Percentiles rank a stretch among this genome's conserved stretches.
Conservation (phyloP, 2,329 filamentous ascomycete genomes). For the Penicillium rolfsii region DNA sequence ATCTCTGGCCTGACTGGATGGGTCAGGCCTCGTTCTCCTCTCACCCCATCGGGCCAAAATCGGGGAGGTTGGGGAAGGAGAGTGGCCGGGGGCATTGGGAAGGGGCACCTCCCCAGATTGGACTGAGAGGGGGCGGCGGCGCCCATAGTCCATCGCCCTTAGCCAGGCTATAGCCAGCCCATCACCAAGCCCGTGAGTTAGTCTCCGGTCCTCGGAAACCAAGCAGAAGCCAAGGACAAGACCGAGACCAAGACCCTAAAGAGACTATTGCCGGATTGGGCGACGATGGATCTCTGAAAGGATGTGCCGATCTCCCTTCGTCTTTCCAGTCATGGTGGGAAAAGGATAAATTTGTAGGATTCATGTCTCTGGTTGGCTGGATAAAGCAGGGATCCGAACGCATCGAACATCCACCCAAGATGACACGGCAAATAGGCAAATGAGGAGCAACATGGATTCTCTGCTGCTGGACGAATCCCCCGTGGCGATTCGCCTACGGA, state of each 20-base stretch:
- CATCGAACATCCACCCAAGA: slow-evolving; percentile 25
- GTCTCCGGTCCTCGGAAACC: background rate
- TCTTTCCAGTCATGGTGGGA: background rate
- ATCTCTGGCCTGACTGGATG: slow-evolving; percentile 22
- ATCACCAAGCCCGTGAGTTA: background rate
- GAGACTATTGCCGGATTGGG: slow-evolving; percentile 21
- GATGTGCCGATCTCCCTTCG: slow-evolving; percentile 27
- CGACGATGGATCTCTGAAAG: slow-evolving; percentile 22
- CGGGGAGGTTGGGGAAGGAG: slow-evolving; percentile 10
- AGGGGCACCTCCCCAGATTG: slow-evolving; percentile 22
- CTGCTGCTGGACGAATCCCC: slow-evolving; percentile 25
- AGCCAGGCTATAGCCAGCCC: background rate
- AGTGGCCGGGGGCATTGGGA: background rate
- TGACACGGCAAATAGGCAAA: slow-evolving; percentile 28
- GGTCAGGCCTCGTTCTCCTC: background rate
- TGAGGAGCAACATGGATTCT: slow-evolving; percentile 28
- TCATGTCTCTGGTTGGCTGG: background rate
- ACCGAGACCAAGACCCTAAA: background rate
- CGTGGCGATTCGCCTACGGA: slow-evolving; percentile 17
- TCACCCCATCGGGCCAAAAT: slow-evolving; percentile 3
- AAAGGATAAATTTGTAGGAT: background rate
- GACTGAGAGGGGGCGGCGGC: background rate
- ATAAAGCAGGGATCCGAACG: slow-evolving; percentile 19
- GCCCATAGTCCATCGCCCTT: background rate
- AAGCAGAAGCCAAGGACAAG: background rate